phyloP scores from a whole-genome alignment of 352 stramenopile species.

The Phytophthora europaea region DNA sequence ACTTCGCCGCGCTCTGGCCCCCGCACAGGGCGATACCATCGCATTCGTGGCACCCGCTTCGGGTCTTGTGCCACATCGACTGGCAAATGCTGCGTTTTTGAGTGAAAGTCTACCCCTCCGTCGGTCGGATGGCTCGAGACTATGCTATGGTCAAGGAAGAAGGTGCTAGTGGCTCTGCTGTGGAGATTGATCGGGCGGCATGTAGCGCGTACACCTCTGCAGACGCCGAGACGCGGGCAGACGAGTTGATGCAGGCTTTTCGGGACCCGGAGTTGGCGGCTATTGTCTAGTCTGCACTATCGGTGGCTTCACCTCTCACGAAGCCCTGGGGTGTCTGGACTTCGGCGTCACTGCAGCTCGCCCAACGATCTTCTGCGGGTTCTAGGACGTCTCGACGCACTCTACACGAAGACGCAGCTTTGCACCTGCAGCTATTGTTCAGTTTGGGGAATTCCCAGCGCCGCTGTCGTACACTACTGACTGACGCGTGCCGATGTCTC shows the following conservation, averaged over 20 bases:
- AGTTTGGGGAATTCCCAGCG: constrained; percentile 72
- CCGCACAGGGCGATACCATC: constrained; percentile 54
- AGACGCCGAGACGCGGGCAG: constrained; percentile 47
- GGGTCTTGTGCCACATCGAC: constrained; percentile 55
- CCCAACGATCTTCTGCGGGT: constrained; percentile 68
- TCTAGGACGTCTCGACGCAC: constrained; percentile 74
- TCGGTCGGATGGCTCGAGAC: constrained; percentile 42
- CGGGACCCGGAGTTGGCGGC: constrained; percentile 44
- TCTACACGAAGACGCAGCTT: constrained; percentile 51
- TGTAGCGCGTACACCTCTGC: constrained; percentile 58
- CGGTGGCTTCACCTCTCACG: constrained; percentile 68
- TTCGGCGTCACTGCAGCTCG: constrained; percentile 54
- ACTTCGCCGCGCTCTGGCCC: constrained; percentile 32
- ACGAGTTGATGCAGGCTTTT: constrained; percentile 69
- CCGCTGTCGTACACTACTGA: constrained; percentile 69
- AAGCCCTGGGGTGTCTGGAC: constrained; percentile 71
- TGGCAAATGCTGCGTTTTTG: constrained; percentile 54
- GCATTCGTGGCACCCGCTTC: constrained; percentile 63
- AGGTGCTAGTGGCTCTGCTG: constrained; percentile 9
- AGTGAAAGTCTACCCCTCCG: constrained; percentile 61
- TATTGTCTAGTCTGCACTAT: constrained; percentile 71
- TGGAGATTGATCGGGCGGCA: constrained; percentile 9
- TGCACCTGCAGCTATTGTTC: constrained; percentile 55
- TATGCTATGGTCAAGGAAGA: constrained; percentile 24
- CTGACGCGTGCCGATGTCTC: constrained; percentile 52